Evolutionary conservation across 345 rosid genomes (phyloP), one percentile per base, ranked within the genome.

Genomic region (Dipteronia dyeriana): DNA sequence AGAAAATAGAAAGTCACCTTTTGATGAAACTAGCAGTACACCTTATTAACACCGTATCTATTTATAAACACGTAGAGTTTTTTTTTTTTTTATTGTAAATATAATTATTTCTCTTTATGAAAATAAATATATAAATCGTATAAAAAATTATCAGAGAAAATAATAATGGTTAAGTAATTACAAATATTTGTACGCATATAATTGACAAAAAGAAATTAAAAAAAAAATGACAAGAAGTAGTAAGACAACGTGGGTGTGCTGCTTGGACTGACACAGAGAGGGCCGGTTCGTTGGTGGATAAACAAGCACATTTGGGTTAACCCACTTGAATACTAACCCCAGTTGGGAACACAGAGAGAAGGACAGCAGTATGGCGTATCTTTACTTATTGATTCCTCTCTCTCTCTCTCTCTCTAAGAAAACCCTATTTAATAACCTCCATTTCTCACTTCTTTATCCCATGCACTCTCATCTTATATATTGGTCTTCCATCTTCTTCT

Each of bases 401-500:
- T 53, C 56, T 47, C 63, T 25, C 56, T 20, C n/a, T 57, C 16
- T 47, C 74, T 69, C 76, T 69, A n/a, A 41, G 2, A 4, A 61
- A 63, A 14, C 39, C 74, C 82, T 88, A 80, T 81, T 75, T 83
- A 84, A 76, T 67, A 69, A 78, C 76, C 62, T 65, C 17, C 79
- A 75, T 80, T 84, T 81, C 87, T 92, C 88, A 83, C 90, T 74
- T 75, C 86, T 83, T 85, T 74, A 76, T 87, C 88, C 90, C 93
- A 88, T 86, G 90, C 88, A 86, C 80, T 85, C 34, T 34, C 38
- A 34, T 34, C 6, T 34, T 34, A 34, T 34, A 34, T 81, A 87
- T 89, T 81, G 89, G 89, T 89, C 93, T 79, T 66, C 81, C 63
- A 34, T 82, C 82, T 38, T 8, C 45, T 41, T 68, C 65, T 26